Conservation (phyloP, 495 filamentous ascomycete genomes). For the Podospora pseudoanserina region DNA sequence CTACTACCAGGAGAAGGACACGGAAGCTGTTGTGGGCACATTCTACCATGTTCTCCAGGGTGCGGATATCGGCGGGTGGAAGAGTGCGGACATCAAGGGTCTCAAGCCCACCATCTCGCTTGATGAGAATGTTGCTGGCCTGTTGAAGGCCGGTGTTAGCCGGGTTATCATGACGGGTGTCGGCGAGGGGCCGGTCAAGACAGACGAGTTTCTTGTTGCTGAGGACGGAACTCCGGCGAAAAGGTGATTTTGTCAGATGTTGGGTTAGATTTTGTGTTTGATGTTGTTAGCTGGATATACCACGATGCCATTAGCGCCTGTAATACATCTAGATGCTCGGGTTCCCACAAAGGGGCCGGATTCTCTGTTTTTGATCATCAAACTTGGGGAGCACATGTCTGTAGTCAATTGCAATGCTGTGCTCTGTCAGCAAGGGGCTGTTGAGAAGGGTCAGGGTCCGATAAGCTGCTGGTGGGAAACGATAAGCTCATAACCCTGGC, state of each 20-base stretch:
- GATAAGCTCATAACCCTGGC: constrained; percentile 12
- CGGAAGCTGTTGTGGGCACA: constrained; percentile 63
- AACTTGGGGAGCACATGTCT: not conserved
- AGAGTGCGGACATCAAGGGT: constrained; percentile 36
- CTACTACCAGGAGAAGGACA: constrained; percentile 81
- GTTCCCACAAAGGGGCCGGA: not conserved
- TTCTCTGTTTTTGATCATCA: not conserved
- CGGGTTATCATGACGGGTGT: constrained; percentile 88
- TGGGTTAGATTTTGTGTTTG: not conserved
- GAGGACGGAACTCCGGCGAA: constrained; percentile 58
- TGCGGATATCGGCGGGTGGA: constrained; percentile 57
- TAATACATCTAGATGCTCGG: not conserved
- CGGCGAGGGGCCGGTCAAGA: constrained; percentile 80
- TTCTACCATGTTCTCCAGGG: constrained; percentile 55
- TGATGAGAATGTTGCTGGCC: constrained; percentile 54
- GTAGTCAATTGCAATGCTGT: not conserved
- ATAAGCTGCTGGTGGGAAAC: not conserved
- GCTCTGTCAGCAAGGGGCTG: not conserved
- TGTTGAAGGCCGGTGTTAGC: constrained; percentile 74
- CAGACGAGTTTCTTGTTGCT: constrained; percentile 71
- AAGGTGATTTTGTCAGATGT: constrained; percentile 19
- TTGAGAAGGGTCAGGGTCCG: not conserved
- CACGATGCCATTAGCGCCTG: not conserved
- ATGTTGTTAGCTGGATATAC: not conserved
- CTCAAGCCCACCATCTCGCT: constrained; percentile 51